Percentiles rank a stretch among this genome's conserved stretches.
These are phyloP conservation scores for Trifolium fragiferum DNA, from an alignment of 306 rosid genomes.

Conservation along the genomic window DNA sequence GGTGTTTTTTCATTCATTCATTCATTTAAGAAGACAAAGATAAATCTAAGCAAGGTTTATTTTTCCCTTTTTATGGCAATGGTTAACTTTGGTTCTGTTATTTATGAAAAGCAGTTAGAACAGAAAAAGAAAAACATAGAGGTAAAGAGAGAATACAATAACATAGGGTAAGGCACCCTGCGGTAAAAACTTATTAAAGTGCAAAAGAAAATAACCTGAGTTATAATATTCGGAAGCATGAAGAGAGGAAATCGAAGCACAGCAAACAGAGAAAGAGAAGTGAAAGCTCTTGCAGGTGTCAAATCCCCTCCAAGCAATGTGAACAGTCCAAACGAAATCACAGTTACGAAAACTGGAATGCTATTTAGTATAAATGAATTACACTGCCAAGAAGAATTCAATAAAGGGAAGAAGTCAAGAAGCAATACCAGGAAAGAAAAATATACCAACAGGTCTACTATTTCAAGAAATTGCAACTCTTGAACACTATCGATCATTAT, in stretches of 20 bases:
- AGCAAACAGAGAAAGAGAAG: slow-evolving; percentile 91
- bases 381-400: slow-evolving; percentile 60
- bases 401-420: slow-evolving; percentile 34
- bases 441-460: background rate
- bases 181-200: slow-evolving; percentile 1
- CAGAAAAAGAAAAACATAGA: background rate
- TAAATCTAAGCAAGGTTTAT: slow-evolving; percentile 11
- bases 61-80: slow-evolving; percentile 11
- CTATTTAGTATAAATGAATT: slow-evolving; percentile 86
- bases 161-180: slow-evolving; percentile 10
- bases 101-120: background rate
- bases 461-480: slow-evolving; percentile 2
- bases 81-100: background rate
- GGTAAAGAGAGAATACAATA: slow-evolving; percentile 5
- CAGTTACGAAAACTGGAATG: slow-evolving; percentile 91
- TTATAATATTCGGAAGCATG: slow-evolving; percentile 96
- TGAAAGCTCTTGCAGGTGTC: slow-evolving; percentile 96
- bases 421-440: slow-evolving; percentile 7
- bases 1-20: slow-evolving; percentile 24
- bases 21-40: slow-evolving; percentile 18
- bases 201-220: slow-evolving; percentile 66
- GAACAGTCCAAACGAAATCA: slow-evolving; percentile 92
- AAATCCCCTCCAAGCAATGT: slow-evolving; percentile 90
- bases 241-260: slow-evolving; percentile 97
- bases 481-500: slow-evolving; percentile 33